Base-by-base conservation (phyloP, 371 early-diverging fungal genomes). In the Mucor plumbeus region DNA sequence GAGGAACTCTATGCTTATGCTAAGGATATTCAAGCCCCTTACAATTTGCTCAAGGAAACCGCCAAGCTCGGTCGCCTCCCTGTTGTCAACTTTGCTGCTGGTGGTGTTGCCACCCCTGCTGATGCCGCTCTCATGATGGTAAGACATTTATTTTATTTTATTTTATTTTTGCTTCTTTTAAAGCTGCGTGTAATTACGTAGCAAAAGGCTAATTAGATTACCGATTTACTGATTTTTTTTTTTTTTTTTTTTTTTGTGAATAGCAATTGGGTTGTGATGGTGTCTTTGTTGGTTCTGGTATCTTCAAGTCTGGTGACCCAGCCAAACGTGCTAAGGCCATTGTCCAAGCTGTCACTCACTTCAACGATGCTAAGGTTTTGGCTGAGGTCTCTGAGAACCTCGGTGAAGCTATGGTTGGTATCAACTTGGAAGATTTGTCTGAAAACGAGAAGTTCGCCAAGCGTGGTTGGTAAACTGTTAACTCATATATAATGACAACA, bases 21-120 rank as follows among this genome's bases (percentile, higher is more conserved):
- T 69, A 96, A 97, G 88, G 96, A 97, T 70, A 83, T 97, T 78
- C 93, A 92, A 72, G 97, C 94, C 31, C 96, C 97, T 33, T 88
- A 88, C 80, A 83, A 95, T 60, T 85, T 98, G 64, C 87, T 98
- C 72, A 90, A 92, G 81, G 93, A 96, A 78, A 93, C 94, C 58
- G 95, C 91, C 65, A 80, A 85, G 65, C 85, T 96, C 59, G 97
- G 96, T 55, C 91, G 97, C 69, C 84, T 98, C 48, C 97, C 99
- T 48, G 97, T 98, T 53, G 97, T 97, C 72, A 97, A 95, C 89
- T 98, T 98, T 85, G 97, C 97, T 71, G 97, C 97, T 63, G 98
- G 97, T 74, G 99, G 97, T 78, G 88, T 98, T 71, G 95, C 97
- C 40, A 97, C 97, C 60, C 99, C 97, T 50, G 96, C 97, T 17